A percentile compares a stretch with the other conserved stretches of the same genome.
phyloP scores from a whole-genome alignment of 192 early-diverging fungal genomes.

The Rhizophagus prolifer region DNA sequence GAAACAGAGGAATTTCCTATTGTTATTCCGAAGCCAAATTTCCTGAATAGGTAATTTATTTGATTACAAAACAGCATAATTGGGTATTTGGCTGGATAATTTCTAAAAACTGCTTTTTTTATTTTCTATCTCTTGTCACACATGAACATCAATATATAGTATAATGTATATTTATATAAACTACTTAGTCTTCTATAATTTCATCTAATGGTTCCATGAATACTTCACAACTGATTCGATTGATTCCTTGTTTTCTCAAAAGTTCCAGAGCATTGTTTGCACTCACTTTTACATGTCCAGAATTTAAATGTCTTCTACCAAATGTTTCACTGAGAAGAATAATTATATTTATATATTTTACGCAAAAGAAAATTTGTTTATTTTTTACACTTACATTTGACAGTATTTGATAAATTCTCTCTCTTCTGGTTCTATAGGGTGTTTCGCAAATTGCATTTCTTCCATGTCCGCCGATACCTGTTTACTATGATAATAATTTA shows the following conservation, averaged over 20 bases:
- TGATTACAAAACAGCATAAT: too few relatives aligned
- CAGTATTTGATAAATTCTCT: slow-evolving; percentile 1
- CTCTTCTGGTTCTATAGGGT: neutral
- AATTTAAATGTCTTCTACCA: neutral
- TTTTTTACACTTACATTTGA: neutral
- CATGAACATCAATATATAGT: too few relatives aligned
- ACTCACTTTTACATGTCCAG: slow-evolving; percentile 8
- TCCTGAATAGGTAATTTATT: neutral
- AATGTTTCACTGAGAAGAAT: neutral
- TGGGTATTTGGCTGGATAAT: too few relatives aligned
- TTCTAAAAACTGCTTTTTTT: too few relatives aligned
- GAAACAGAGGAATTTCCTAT: too few relatives aligned
- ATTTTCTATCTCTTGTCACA: too few relatives aligned
- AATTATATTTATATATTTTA: neutral
- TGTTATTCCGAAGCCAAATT: neutral
- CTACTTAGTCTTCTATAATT: neutral
- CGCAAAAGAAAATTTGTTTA: neutral
- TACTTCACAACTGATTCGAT: slow-evolving; percentile 1
- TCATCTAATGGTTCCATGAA: neutral
- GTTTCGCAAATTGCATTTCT: neutral
- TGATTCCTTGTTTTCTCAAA: neutral
- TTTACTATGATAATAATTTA: neutral
- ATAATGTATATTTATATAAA: too few relatives aligned
- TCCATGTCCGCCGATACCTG: neutral
- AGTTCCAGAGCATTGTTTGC: slow-evolving; percentile 2